phyloP scores from a whole-genome alignment of 2,329 filamentous ascomycete species.

The Chaetomium strumarium region DNA sequence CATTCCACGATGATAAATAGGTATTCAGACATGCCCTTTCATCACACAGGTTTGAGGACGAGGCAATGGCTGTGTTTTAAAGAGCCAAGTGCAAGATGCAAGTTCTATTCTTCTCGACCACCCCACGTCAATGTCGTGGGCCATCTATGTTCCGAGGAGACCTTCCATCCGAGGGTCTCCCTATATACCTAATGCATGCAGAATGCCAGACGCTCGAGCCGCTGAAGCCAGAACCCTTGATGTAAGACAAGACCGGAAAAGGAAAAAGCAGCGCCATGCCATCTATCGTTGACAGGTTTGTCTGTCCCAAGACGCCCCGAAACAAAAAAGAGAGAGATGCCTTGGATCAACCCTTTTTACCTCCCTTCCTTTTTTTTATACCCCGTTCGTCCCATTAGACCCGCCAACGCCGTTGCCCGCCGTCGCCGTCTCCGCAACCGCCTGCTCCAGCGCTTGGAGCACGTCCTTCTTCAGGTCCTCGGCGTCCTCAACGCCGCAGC shows the following conservation, averaged over 20 bases:
- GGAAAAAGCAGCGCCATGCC: constrained; percentile 7
- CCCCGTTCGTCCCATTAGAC: constrained; percentile 13
- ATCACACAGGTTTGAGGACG: not conserved
- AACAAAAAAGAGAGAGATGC: not conserved
- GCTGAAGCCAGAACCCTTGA: not conserved
- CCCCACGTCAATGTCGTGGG: not conserved
- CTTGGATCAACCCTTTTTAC: not conserved
- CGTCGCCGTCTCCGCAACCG: constrained; percentile 39
- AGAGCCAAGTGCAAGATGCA: not conserved
- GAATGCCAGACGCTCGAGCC: constrained; percentile 1
- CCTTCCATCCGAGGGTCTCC: not conserved
- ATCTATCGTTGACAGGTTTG: constrained; percentile 2
- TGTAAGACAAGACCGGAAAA: not conserved
- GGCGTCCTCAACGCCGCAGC: constrained; percentile 89
- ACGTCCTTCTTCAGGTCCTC: constrained; percentile 80
- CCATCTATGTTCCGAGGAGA: not conserved
- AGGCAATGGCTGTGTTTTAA: not conserved
- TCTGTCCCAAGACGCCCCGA: not conserved
- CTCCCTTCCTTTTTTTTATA: not conserved
- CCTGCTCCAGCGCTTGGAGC: constrained; percentile 70
- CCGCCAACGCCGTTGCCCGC: constrained; percentile 19
- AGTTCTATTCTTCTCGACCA: too few species aligned
- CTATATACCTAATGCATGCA: not conserved
- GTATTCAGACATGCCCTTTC: too few species aligned
- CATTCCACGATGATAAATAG: too few species aligned